Percentiles rank a stretch among this genome's conserved stretches.
Conservation (phyloP, 2,329 filamentous ascomycete genomes). For the Madurella fahalii region DNA sequence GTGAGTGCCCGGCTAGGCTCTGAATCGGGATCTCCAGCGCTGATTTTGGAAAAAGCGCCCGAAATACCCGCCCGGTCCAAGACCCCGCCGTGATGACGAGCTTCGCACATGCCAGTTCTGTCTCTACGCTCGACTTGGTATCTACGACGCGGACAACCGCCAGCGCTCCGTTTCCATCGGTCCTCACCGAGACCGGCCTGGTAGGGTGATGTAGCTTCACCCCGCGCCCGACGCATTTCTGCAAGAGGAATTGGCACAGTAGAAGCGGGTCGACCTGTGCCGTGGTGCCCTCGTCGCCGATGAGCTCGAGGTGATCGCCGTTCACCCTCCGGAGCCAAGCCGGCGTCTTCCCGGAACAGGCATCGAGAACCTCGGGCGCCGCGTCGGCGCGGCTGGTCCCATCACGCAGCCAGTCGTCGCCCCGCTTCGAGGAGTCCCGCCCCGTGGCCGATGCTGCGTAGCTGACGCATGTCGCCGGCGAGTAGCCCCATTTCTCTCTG, state of each 20-base stretch:
- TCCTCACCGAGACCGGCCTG: slow-evolving; percentile 48
- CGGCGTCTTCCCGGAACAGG: slow-evolving; percentile 33
- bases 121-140: slow-evolving; percentile 40
- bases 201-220: slow-evolving; percentile 65
- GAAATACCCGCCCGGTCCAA: slow-evolving; percentile 67
- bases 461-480: slow-evolving; percentile 55
- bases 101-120: slow-evolving; percentile 57
- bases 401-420: slow-evolving; percentile 63
- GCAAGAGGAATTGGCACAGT: slow-evolving; percentile 63
- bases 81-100: slow-evolving; percentile 65
- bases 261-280: slow-evolving; percentile 57
- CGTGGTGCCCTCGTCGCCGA: slow-evolving; percentile 52
- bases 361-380: slow-evolving; percentile 24
- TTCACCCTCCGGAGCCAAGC: slow-evolving; percentile 55
- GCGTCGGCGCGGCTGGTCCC: slow-evolving; percentile 49
- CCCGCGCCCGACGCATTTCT: slow-evolving; percentile 52
- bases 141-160: slow-evolving; percentile 38
- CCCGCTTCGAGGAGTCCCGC: slow-evolving; percentile 39
- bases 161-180: slow-evolving; percentile 35
- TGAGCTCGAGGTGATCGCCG: slow-evolving; percentile 56
- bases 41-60: slow-evolving; percentile 58
- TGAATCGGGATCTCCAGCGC: slow-evolving; percentile 51
- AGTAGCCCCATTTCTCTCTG: slow-evolving; percentile 47
- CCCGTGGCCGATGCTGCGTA: slow-evolving; percentile 35
- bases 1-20: slow-evolving; percentile 66